These are phyloP conservation scores for Onygenales sp. DNA, from an alignment of 2,329 filamentous ascomycete genomes.

Conservation along the genomic window DNA sequence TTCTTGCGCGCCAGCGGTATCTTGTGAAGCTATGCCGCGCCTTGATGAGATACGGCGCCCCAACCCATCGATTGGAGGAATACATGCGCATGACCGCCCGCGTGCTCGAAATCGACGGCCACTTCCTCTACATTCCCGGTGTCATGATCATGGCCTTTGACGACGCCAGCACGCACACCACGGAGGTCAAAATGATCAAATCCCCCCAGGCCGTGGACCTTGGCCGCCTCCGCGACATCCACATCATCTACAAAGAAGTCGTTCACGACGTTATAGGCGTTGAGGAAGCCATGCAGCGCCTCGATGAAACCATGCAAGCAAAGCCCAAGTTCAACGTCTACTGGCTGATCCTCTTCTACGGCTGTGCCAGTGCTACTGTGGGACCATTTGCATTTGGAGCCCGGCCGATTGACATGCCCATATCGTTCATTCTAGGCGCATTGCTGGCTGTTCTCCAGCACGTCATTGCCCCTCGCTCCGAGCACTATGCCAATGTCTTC, in stretches of 20 bases:
- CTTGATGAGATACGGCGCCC: conserved; percentile 82
- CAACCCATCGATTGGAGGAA: conserved; percentile 80
- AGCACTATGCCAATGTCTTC: conserved; percentile 56
- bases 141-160: conserved; percentile 94
- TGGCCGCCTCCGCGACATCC: conserved; percentile 34
- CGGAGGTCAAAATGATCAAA: conserved; percentile 37
- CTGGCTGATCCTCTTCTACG: conserved; percentile 57
- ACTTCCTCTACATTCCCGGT: conserved; percentile 81
- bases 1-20: conserved; percentile 71
- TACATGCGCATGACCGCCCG: conserved; percentile 84
- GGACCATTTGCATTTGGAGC: conserved; percentile 74
- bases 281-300: conserved; percentile 34
- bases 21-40: conserved; percentile 75
- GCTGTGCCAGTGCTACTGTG: conserved; percentile 64
- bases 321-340: conserved; percentile 46
- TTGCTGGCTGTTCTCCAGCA: conserved; percentile 67
- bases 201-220: conserved; percentile 35
- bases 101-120: conserved; percentile 80
- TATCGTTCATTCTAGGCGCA: conserved; percentile 66
- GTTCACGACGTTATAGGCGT: conserved; percentile 38
- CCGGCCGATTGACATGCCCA: conserved; percentile 65
- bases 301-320: conserved; percentile 46
- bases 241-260: conserved; percentile 39
- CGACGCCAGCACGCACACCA: conserved; percentile 35
- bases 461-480: conserved; percentile 62